Base-by-base conservation (phyloP, 2,329 filamentous ascomycete species). In the Clonostachys solani region DNA sequence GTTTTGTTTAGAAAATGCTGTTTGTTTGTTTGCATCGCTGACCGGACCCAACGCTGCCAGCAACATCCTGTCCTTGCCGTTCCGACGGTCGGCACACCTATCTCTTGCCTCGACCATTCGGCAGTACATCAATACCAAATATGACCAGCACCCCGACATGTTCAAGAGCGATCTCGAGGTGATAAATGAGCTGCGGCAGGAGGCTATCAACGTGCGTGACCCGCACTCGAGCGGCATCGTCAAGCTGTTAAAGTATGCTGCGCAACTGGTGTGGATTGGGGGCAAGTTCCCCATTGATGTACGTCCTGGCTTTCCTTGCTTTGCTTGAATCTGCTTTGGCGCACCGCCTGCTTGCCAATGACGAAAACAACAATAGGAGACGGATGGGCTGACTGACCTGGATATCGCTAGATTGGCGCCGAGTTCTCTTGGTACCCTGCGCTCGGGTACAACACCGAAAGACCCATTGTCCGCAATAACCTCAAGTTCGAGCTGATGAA, bases 101-200 rank as follows among this genome's bases (percentile, higher is more conserved):
- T 87, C 86, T 49, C 79, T 97, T 51, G 87, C 89, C 47, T 77
- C 82, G 51, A 87, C 91, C 44, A 91, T 99, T 64, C 90, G 89
- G 54, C 86, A 94, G 64, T 97, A 99, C 73, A 97, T 99, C 61
- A 95, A 91, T 51, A 86, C 83, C 67, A 96, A 97, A 77, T 97
- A 97, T 85, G 92, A 97, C 68, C 94, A 99, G 65, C 92, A 96
- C 63, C 92, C 94, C 34, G 91, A 96, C 67, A 95, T 96, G 86
- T 99, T 99, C 68, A 82, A 83, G 52, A 80, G 89, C 53, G 94
- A 99, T 71, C 82, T 83, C 49, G 84, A 92, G 61, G 80, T 87
- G 54, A 91, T 99, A 59, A 91, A 97, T 62, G 75, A 81, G 43
- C 73, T 97, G 49, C 85, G 94, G 6, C 80, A 81, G 52, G 89